phyloP scores from a whole-genome alignment of 805 yeast species.

The Novakomyces olei region DNA sequence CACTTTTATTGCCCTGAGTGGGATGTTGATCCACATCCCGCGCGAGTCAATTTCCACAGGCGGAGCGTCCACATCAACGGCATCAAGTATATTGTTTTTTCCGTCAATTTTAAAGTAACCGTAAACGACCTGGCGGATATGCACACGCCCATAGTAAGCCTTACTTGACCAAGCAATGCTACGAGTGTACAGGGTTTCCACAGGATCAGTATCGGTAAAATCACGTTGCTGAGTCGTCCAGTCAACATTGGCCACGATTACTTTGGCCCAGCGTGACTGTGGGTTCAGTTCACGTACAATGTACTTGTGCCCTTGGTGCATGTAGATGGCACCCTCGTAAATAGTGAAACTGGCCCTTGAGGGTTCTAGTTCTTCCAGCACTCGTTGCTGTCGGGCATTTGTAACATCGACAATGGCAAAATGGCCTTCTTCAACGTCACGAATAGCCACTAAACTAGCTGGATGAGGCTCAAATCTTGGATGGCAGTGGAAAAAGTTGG shows the following conservation, averaged over 20 bases:
- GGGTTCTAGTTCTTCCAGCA: constrained; percentile 76
- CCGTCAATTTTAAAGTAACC: constrained; percentile 80
- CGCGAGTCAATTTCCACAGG: constrained; percentile 47
- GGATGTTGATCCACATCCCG: constrained; percentile 86
- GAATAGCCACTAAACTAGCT: constrained; percentile 43
- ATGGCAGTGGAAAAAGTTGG: constrained; percentile 27
- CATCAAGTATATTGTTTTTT: constrained; percentile 62
- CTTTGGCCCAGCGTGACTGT: constrained; percentile 62
- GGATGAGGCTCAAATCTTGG: constrained; percentile 64
- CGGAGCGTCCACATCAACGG: constrained; percentile 78
- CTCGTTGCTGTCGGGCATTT: constrained; percentile 43
- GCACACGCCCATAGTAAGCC: constrained; percentile 52
- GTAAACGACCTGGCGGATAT: constrained; percentile 57
- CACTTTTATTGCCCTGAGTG: constrained; percentile 35
- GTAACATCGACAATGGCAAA: constrained; percentile 85
- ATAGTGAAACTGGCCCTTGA: constrained; percentile 74
- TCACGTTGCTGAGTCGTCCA: constrained; percentile 88
- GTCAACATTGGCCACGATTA: constrained; percentile 72
- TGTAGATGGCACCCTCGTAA: constrained; percentile 69
- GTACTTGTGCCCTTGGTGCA: constrained; percentile 85
- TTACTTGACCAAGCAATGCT: constrained; percentile 3
- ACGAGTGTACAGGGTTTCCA: constrained; percentile 14
- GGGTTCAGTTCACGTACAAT: constrained; percentile 65
- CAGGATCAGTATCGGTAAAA: constrained; percentile 79
- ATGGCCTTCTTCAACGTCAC: constrained; percentile 52